phyloP scores from a whole-genome alignment of 306 rosid species.

The Pyrus communis region DNA sequence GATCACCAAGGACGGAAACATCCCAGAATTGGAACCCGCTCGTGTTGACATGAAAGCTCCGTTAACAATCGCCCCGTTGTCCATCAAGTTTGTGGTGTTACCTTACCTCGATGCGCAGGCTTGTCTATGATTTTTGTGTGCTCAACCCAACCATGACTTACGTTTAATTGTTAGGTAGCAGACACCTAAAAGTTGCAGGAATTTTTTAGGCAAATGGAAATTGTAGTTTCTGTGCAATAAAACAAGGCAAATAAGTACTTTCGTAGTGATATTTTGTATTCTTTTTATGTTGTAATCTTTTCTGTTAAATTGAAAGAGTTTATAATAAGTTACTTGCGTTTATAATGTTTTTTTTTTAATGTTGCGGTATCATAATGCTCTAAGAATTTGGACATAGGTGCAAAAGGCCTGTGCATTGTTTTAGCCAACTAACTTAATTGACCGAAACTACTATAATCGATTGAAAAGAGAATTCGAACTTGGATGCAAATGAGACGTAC shows the following conservation, averaged over 20 bases:
- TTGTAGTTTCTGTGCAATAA: constrained; percentile 3
- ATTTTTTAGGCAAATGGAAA: constrained; percentile 1
- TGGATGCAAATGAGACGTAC: no score
- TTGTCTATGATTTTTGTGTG: constrained; percentile 21
- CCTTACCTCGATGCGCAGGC: constrained; percentile 55
- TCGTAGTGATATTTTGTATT: background rate
- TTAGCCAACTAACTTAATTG: no score
- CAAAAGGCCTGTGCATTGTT: background rate
- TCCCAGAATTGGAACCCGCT: constrained; percentile 56
- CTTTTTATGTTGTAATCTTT: background rate
- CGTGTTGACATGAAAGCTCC: constrained; percentile 32
- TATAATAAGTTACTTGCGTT: background rate
- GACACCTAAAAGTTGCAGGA: background rate
- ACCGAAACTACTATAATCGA: no score
- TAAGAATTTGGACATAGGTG: background rate
- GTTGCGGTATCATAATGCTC: background rate
- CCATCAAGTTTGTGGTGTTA: constrained; percentile 40
- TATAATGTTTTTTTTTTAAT: no score
- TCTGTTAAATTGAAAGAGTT: background rate
- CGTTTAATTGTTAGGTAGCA: background rate
- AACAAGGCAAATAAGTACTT: background rate
- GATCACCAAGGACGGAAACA: constrained; percentile 51
- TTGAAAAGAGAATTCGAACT: no score
- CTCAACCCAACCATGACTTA: background rate
- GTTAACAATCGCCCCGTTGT: constrained; percentile 26